Base-by-base conservation (phyloP, 495 filamentous ascomycete species). In the Pyrenopolyporus hunteri region DNA sequence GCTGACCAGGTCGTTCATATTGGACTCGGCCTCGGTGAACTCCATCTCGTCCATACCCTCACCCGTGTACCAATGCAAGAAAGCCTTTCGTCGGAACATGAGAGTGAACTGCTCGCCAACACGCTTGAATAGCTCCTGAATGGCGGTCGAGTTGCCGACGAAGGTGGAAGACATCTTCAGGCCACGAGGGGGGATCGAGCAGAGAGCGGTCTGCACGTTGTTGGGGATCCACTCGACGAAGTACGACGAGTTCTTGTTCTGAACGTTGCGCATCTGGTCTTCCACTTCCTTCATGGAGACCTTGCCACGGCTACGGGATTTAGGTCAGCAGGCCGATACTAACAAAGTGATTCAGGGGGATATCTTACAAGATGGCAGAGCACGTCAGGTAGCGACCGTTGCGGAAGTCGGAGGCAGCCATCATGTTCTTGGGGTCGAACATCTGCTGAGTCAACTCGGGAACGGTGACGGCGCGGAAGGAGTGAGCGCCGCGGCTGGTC, bases 11-110 rank as follows among this genome's bases (percentile, higher is more conserved):
- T 99, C 94, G 84, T 98, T 99, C 94, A 99, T 99, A 84, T 99
- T 99, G 83, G 89, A 93, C 89, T 99, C 94, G 70, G 94, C 94
- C 86, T 98, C 95, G 75, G 94, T 98, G 82, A 99, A 99, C 84
- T 99, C 94, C 94, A 98, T 98, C 89, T 99, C 94, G 82, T 99
- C 94, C 94, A 99, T 99, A 83, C 94, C 94, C 87, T 99, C 94
- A 74, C 93, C 92, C 86, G 94, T 99, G 81, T 99, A 99, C 94
- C 94, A 99, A 87, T 98, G 94, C 89, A 99, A 91, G 93, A 99
- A 99, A 87, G 94, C 94, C 89, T 98, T 99, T 77, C 94, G 92
- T 80, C 94, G 84, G 89, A 98, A 99, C 94, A 99, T 99, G 73
- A 95, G 95, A 80, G 88, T 92, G 87, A 99, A 99, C 82, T 99